Evolutionary conservation across 2,329 filamentous ascomycete species (phyloP).

Genomic region (Aspergillus hiratsukae): DNA sequence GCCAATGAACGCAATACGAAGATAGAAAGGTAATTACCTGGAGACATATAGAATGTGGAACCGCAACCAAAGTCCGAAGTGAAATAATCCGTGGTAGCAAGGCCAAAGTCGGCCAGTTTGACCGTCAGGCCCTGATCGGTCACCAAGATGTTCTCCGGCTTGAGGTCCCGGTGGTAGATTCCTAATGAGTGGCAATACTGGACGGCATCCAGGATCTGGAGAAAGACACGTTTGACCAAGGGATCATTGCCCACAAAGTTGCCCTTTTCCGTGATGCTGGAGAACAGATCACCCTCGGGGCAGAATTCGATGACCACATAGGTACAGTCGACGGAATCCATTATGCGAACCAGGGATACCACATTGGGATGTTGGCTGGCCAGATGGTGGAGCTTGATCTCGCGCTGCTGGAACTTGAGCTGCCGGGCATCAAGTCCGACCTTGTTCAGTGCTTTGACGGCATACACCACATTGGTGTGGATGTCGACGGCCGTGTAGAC

Average conservation of each 20-base stretch:
- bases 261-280: slow-evolving; percentile 92
- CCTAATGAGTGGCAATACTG: slow-evolving; percentile 88
- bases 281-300: slow-evolving; percentile 92
- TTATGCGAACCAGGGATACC: slow-evolving; percentile 87
- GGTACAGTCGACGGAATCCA: slow-evolving; percentile 87
- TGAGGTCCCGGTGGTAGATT: slow-evolving; percentile 95
- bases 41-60: slow-evolving; percentile 99
- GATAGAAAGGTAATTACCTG: slow-evolving; percentile 61
- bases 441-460: slow-evolving; percentile 96
- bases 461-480: slow-evolving; percentile 75
- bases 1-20: background rate
- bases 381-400: slow-evolving; percentile 86
- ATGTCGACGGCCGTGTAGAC: slow-evolving; percentile 88
- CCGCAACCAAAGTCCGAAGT: slow-evolving; percentile 97
- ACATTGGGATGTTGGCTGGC: slow-evolving; percentile 90
- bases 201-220: slow-evolving; percentile 95
- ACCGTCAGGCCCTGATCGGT: slow-evolving; percentile 82
- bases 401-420: slow-evolving; percentile 82
- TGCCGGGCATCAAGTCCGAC: slow-evolving; percentile 84
- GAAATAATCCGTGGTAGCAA: slow-evolving; percentile 76
- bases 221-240: slow-evolving; percentile 79
- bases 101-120: slow-evolving; percentile 95
- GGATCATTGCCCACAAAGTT: slow-evolving; percentile 91
- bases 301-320: slow-evolving; percentile 97
- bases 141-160: slow-evolving; percentile 96